Evolutionary conservation across 768 basidiomycete genomes (phyloP).

Genomic region (Collybia sp.): DNA sequence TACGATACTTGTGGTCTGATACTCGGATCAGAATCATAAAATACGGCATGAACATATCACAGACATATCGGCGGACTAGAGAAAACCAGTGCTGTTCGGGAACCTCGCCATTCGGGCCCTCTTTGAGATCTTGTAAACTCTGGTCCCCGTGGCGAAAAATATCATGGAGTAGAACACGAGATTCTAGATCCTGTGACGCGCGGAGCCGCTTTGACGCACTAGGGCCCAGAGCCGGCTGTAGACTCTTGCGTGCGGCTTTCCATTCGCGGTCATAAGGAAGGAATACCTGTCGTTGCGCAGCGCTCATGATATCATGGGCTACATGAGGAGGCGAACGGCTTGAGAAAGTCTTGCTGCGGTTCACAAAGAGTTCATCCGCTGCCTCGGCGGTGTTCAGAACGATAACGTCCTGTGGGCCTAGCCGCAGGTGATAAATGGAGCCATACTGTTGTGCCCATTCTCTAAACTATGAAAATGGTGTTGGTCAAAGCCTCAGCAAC

Average conservation of each 20-base stretch:
- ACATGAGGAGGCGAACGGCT: conserved; percentile 22
- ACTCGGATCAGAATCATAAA: too few species aligned
- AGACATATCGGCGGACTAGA: conserved; percentile 20
- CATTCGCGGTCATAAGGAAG: conserved; percentile 21
- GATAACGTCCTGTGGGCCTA: conserved; percentile 19
- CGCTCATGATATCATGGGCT: conserved; percentile 26
- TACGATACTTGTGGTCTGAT: conserved; percentile 17
- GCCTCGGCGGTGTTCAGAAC: conserved; percentile 19
- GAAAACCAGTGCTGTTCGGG: conserved; percentile 24
- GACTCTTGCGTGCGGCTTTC: conserved; percentile 17
- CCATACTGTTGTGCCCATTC: conserved; percentile 24
- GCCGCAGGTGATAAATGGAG: conserved; percentile 18
- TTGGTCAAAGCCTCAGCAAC: neutral
- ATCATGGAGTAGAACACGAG: conserved; percentile 18
- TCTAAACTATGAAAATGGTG: conserved; percentile 12
- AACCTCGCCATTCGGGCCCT: conserved; percentile 14
- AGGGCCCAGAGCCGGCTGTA: conserved; percentile 18
- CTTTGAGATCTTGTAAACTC: conserved; percentile 10
- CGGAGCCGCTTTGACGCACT: conserved; percentile 18
- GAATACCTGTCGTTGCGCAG: conserved; percentile 19
- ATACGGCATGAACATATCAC: conserved; percentile 1
- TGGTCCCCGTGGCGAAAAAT: conserved; percentile 13
- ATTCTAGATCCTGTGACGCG: conserved; percentile 18
- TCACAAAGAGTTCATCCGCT: conserved; percentile 17
- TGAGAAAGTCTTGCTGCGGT: conserved; percentile 19